A percentile compares a stretch with the other conserved stretches of the same genome.
Conservation (phyloP, 805 yeast species). For the Cyberlindnera veronae region DNA sequence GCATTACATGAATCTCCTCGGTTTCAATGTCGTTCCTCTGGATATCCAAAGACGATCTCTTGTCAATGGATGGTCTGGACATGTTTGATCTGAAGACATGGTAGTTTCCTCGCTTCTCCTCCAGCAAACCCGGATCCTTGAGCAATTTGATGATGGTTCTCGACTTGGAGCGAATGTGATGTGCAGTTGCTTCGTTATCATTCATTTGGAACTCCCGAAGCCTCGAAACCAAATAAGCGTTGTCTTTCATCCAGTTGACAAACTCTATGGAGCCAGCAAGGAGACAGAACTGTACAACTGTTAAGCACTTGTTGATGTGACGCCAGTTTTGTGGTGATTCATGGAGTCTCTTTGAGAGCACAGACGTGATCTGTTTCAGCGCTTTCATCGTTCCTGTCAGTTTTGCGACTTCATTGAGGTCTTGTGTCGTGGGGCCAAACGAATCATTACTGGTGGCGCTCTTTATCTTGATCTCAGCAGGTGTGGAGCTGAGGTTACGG, state of each 20-base stretch:
- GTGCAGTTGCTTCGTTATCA: constrained; percentile 26
- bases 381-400: constrained; percentile 41
- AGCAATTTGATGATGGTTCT: constrained; percentile 31
- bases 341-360: constrained; percentile 39
- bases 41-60: constrained; percentile 26
- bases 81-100: constrained; percentile 39
- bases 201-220: constrained; percentile 29
- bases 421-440: constrained; percentile 54
- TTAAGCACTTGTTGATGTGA: constrained; percentile 46
- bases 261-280: constrained; percentile 53
- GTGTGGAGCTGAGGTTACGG: constrained; percentile 27
- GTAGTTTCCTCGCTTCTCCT: constrained; percentile 39
- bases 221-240: constrained; percentile 32
- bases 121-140: constrained; percentile 34
- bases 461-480: constrained; percentile 35
- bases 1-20: constrained; percentile 2
- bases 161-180: constrained; percentile 38
- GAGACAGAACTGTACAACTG: constrained; percentile 47
- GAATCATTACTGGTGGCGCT: constrained; percentile 51
- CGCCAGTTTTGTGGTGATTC: constrained; percentile 33
- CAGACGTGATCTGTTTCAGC: constrained; percentile 36
- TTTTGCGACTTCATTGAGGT: constrained; percentile 48
- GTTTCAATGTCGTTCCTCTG: constrained; percentile 16
- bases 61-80: constrained; percentile 36
- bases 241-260: constrained; percentile 43